Conservation (phyloP, 495 filamentous ascomycete species). For the Aspergillus olivimuriae region DNA sequence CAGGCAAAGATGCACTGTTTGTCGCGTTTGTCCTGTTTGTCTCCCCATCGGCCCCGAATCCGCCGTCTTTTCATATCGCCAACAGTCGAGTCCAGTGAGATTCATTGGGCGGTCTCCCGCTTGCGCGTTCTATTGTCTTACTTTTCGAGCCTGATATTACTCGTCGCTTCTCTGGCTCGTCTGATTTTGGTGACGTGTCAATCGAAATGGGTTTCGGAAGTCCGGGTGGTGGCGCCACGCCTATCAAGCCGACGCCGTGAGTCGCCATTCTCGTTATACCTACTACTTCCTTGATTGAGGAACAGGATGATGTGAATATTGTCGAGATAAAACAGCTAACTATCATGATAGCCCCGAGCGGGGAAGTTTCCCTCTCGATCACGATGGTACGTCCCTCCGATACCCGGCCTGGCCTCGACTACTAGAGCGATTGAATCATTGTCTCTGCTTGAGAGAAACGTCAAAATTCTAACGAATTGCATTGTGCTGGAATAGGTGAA, state of each 20-base stretch:
- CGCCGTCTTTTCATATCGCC: background rate
- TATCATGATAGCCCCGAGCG: slow-evolving; percentile 65
- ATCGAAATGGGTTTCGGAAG: slow-evolving; percentile 60
- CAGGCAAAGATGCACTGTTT: slow-evolving; percentile 16
- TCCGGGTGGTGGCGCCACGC: slow-evolving; percentile 64
- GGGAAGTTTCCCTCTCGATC: slow-evolving; percentile 93
- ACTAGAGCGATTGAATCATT: no score
- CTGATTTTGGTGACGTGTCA: background rate
- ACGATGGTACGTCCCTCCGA: slow-evolving; percentile 59
- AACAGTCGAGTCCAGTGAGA: no score
- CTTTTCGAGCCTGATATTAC: background rate
- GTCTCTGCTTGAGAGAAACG: no score
- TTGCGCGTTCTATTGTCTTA: slow-evolving; percentile 1
- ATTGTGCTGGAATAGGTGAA: slow-evolving; percentile 83
- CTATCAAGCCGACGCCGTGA: slow-evolving; percentile 72
- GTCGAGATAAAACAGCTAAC: background rate
- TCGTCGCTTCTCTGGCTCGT: background rate
- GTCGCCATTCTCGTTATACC: slow-evolving; percentile 26
- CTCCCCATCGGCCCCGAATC: background rate
- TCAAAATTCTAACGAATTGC: slow-evolving; percentile 56
- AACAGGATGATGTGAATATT: background rate
- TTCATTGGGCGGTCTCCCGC: no score
- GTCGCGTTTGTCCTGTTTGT: slow-evolving; percentile 36
- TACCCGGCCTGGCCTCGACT: background rate
- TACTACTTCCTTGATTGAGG: background rate